Conservation (phyloP, 2,329 filamentous ascomycete species). For the Penicillium expansum region DNA sequence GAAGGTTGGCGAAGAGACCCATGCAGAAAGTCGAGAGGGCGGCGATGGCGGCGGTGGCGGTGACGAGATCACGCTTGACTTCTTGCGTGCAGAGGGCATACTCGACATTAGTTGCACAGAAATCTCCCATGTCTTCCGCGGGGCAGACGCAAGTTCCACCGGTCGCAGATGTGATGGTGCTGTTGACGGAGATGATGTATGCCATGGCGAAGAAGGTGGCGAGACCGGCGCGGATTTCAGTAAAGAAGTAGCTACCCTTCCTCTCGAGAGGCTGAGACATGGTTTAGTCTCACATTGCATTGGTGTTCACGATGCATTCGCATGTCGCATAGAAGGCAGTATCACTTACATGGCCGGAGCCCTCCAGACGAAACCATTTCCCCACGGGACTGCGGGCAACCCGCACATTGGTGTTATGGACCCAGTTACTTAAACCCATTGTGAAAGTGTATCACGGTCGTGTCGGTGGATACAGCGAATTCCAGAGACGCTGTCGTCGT, state of each 20-base stretch:
- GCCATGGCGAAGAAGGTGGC: conserved; percentile 80
- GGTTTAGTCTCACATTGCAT: conserved; percentile 4
- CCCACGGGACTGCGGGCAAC: conserved; percentile 67
- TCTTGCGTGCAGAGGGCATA: conserved; percentile 50
- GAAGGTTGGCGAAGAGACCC: conserved; percentile 78
- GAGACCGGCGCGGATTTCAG: conserved; percentile 77
- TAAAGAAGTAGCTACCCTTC: conserved; percentile 74
- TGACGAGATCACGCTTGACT: conserved; percentile 75
- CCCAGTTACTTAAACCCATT: conserved; percentile 20
- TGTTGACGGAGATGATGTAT: conserved; percentile 70
- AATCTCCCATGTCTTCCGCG: conserved; percentile 38
- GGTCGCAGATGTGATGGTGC: conserved; percentile 67
- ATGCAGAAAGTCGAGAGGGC: conserved; percentile 78
- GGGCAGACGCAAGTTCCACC: conserved; percentile 76
- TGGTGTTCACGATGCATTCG: not conserved
- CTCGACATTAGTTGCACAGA: conserved; percentile 50
- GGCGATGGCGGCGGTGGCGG: conserved; percentile 78
- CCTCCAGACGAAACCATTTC: conserved; percentile 74
- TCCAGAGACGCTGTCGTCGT: conserved; percentile 5
- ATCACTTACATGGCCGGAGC: conserved; percentile 70
- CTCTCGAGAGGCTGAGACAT: conserved; percentile 61
- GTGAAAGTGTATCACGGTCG: not conserved
- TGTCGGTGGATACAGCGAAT: not conserved
- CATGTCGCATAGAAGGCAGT: not conserved
- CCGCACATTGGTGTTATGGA: conserved; percentile 29